These are phyloP conservation scores for Hypoxylon lienhwacheense DNA, from an alignment of 495 filamentous ascomycete species.

Conservation along the genomic window DNA sequence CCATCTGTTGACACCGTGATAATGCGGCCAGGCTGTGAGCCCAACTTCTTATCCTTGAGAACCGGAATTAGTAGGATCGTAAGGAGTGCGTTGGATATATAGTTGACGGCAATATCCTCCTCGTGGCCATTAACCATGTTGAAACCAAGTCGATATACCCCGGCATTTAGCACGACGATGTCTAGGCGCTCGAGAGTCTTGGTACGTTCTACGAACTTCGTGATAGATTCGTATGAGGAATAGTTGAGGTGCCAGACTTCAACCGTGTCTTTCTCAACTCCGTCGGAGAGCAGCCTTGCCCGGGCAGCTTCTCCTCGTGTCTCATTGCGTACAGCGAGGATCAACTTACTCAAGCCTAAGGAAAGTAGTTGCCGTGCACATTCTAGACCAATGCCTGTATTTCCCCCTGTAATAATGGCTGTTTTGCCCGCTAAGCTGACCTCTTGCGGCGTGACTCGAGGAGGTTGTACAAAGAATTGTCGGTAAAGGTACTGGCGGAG, in stretches of 20 bases:
- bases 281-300: not conserved
- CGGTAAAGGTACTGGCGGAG: constrained; percentile 1
- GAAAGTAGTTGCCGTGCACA: constrained; percentile 47
- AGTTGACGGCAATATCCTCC: constrained; percentile 45
- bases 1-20: constrained; percentile 41
- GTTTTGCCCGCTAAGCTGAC: constrained; percentile 33
- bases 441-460: constrained; percentile 12
- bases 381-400: constrained; percentile 53
- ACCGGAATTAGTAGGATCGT: constrained; percentile 44
- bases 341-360: constrained; percentile 44
- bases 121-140: constrained; percentile 40
- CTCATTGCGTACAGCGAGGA: constrained; percentile 53
- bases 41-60: constrained; percentile 39
- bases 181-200: constrained; percentile 43
- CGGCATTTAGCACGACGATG: constrained; percentile 51
- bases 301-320: constrained; percentile 49
- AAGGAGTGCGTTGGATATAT: constrained; percentile 45
- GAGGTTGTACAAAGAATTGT: not conserved
- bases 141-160: constrained; percentile 28
- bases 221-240: constrained; percentile 42
- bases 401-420: constrained; percentile 55
- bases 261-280: constrained; percentile 17
- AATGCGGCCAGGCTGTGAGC: constrained; percentile 34
- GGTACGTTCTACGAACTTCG: constrained; percentile 42
- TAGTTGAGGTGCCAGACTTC: constrained; percentile 57